Base-by-base conservation (phyloP, 2,329 filamentous ascomycete species). In the Stylonectria norvegica region DNA sequence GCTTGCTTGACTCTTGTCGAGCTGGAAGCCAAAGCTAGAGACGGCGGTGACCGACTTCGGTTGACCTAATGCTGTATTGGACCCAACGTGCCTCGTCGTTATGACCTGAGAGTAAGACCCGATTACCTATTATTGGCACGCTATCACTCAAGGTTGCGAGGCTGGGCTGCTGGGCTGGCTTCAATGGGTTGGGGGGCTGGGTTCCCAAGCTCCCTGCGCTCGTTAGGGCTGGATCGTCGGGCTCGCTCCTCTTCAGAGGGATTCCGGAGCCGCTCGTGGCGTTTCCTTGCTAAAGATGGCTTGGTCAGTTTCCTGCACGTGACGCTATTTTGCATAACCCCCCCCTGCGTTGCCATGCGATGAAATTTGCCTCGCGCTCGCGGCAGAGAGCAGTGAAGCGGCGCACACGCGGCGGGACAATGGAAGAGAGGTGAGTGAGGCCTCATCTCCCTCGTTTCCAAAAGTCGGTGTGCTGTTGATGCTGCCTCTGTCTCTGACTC, bases 381-480 rank as follows among this genome's bases (percentile, higher is more conserved):
- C 30, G 15, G 30, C 30, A 32, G 17, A 32, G 19, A 7, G 22
- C 22, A 25, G 20, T 18, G 22, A 38, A 34, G 30, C 37, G 23
- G 36, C 40, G 37, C 37, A 40, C 42, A 29, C 12, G 34, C 36
- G 34, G 33, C 38, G 47, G 41, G 38, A 35, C 40, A 28, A 43
- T 32, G 17, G 12, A 22, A 22, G n/a, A 15, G 37, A 20, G 22
- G 31, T 29, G 37, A 28, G 30, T 27, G 34, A 32, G 36, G 32
- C 36, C 34, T 36, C 36, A 36, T 36, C 14, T 22, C 19, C 44
- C 44, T 42, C 42, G 29, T 45, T 48, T 43, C 43, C 38, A 49
- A 55, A 54, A 50, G 52, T 55, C 52, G 52, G 52, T 56, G 52
- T 52, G 49, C 36, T 49, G 28, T 40, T 39, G 40, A 45, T 48